These are phyloP conservation scores for Aspergillus aculeatus DNA, from an alignment of 2,329 filamentous ascomycete genomes.

Conservation along the genomic window DNA sequence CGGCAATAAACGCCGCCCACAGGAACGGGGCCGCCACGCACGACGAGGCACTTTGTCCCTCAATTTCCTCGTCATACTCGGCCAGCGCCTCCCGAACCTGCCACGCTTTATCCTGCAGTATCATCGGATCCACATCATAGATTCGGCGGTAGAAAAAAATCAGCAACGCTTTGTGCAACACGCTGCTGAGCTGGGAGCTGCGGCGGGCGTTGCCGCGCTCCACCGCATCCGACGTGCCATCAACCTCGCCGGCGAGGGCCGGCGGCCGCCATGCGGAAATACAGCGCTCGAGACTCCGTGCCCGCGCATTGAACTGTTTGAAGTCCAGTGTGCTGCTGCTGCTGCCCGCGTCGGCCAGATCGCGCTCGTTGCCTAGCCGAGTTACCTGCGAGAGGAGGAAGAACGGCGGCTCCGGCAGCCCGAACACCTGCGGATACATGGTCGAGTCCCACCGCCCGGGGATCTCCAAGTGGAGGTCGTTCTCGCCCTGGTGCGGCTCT, in stretches of 20 bases:
- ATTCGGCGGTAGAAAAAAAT: constrained; percentile 51
- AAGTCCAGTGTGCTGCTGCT: constrained; percentile 15
- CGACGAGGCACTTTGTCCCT: too few species aligned
- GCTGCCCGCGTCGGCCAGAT: constrained; percentile 24
- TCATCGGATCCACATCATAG: constrained; percentile 42
- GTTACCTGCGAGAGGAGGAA: constrained; percentile 45
- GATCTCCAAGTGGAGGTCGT: constrained; percentile 46
- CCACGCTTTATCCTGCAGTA: constrained; percentile 41
- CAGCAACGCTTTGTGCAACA: constrained; percentile 45
- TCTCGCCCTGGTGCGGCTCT: constrained; percentile 43
- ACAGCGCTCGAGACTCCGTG: constrained; percentile 35
- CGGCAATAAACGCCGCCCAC: constrained; percentile 48
- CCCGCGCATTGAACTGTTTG: constrained; percentile 33
- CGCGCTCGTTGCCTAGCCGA: constrained; percentile 46
- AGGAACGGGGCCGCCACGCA: constrained; percentile 37
- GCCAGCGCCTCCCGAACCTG: constrained; percentile 40
- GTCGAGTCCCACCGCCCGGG: constrained; percentile 43
- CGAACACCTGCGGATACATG: constrained; percentile 48
- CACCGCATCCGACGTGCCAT: not conserved
- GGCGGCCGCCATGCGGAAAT: constrained; percentile 25
- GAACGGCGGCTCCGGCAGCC: constrained; percentile 45
- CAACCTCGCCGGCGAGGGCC: not conserved
- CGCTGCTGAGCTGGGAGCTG: constrained; percentile 34
- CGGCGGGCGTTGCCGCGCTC: constrained; percentile 8
- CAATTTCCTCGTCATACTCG: constrained; percentile 26